Percentiles rank a stretch among this genome's conserved stretches.
Conservation (phyloP, 306 rosid genomes). For the Castanospermum australe region DNA sequence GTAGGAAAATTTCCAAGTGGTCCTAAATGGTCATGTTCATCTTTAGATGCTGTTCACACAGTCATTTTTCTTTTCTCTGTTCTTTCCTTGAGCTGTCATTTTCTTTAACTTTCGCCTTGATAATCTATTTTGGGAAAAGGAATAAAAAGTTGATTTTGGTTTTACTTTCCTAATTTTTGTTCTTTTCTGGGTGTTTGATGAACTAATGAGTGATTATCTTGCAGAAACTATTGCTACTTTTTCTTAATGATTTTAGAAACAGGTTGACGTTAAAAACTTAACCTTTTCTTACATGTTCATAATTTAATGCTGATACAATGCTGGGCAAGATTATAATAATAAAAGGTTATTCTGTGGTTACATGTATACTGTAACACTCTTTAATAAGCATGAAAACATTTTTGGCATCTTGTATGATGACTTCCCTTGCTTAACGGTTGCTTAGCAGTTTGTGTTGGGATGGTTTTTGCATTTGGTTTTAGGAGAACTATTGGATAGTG, state of each 20-base stretch:
- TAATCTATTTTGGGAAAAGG: neutral
- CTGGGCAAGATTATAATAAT: neutral
- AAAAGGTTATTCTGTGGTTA: neutral
- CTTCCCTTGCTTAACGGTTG: neutral
- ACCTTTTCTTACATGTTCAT: neutral
- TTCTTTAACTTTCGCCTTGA: neutral
- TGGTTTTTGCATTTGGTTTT: neutral
- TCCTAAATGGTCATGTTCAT: neutral
- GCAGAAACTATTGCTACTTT: neutral
- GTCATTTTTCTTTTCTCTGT: neutral
- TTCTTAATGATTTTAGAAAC: neutral
- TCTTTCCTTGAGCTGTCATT: neutral
- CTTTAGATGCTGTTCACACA: neutral
- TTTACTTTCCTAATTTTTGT: neutral
- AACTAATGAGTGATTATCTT: neutral
- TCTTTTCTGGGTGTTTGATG: neutral
- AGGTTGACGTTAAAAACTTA: neutral
- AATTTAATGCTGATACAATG: neutral
- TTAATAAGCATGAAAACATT: neutral
- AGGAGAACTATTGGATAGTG: neutral
- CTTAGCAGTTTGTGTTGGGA: neutral
- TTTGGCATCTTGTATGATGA: neutral
- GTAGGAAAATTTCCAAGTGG: neutral
- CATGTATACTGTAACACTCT: neutral
- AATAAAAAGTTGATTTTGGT: neutral